A percentile compares a stretch with the other conserved stretches of the same genome.
Conservation (phyloP, 805 yeast genomes). For the Starmerella davenportii region DNA sequence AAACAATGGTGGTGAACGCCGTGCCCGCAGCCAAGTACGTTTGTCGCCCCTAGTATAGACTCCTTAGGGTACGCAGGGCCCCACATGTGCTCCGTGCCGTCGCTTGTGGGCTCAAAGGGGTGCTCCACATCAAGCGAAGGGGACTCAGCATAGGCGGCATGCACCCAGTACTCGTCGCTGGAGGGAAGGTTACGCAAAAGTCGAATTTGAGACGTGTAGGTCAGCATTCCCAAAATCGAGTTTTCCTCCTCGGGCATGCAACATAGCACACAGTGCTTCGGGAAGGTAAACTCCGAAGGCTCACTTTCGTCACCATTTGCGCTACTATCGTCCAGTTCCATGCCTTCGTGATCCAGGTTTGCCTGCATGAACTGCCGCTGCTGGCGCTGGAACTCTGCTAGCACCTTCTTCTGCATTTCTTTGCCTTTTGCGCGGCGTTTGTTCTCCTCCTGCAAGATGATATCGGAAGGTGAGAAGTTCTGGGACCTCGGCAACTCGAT, state of each 20-base stretch:
- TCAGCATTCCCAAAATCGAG: slow-evolving; percentile 60
- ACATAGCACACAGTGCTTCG: slow-evolving; percentile 64
- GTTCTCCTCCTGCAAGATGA: slow-evolving; percentile 26
- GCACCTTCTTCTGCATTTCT: slow-evolving; percentile 46
- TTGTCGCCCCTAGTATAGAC: slow-evolving; percentile 15
- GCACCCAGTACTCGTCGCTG: slow-evolving; percentile 44
- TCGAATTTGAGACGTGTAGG: slow-evolving; percentile 23
- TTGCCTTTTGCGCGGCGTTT: slow-evolving; percentile 52
- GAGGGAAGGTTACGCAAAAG: slow-evolving; percentile 49
- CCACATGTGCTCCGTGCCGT: slow-evolving; percentile 19
- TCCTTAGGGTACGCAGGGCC: slow-evolving; percentile 54
- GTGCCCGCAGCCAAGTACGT: slow-evolving; percentile 75
- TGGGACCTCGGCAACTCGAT: slow-evolving; percentile 16
- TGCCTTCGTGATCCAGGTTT: slow-evolving; percentile 26
- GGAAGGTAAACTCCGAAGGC: slow-evolving; percentile 26
- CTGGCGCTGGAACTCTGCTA: slow-evolving; percentile 65
- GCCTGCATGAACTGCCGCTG: slow-evolving; percentile 57
- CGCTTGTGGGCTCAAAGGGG: slow-evolving; percentile 3
- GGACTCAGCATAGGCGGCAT: slow-evolving; percentile 24
- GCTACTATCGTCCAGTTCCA: slow-evolving; percentile 22
- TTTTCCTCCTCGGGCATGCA: slow-evolving; percentile 52
- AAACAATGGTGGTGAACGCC: slow-evolving; percentile 79
- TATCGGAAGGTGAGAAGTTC: slow-evolving; percentile 16
- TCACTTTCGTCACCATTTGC: slow-evolving; percentile 15
- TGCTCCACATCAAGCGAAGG: slow-evolving; percentile 12